These are phyloP conservation scores for Aspergillus jensenii DNA, from an alignment of 2,329 filamentous ascomycete genomes.

Conservation along the genomic window DNA sequence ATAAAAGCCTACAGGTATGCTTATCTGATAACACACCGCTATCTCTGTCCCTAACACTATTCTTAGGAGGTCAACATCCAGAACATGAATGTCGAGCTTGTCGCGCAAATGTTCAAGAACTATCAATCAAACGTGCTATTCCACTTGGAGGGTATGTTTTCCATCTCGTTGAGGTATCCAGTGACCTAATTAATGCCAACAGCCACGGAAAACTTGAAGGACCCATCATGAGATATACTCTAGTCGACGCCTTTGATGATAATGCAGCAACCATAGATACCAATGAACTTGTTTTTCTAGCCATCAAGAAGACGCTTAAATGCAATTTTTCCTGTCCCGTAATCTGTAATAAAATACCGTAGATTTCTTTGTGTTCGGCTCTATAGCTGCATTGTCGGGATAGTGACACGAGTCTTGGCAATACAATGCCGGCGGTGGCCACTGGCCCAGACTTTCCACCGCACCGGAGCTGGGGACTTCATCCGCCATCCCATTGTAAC, in stretches of 20 bases:
- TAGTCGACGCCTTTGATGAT: background rate
- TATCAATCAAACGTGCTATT: conserved; percentile 98
- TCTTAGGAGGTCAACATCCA: conserved; percentile 91
- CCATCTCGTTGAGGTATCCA: background rate
- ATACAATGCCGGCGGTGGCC: conserved; percentile 12
- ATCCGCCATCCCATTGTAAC: conserved; percentile 7
- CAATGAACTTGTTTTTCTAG: background rate
- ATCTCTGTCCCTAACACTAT: background rate
- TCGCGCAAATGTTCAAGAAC: conserved; percentile 99
- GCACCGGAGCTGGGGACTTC: conserved; percentile 16
- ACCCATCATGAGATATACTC: conserved; percentile 59
- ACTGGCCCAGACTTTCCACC: conserved; percentile 14
- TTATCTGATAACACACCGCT: background rate
- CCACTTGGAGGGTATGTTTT: conserved; percentile 79
- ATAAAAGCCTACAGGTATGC: conserved; percentile 79
- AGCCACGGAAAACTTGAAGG: conserved; percentile 83
- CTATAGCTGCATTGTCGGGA: background rate
- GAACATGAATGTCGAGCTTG: conserved; percentile 98
- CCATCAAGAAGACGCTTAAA: background rate
- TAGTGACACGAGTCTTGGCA: conserved; percentile 17
- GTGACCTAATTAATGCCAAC: background rate
- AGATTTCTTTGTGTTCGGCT: background rate
- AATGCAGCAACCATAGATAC: conserved; percentile 5
- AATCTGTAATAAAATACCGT: background rate
- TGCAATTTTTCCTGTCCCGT: background rate